Evolutionary conservation across 2,329 filamentous ascomycete genomes (phyloP), one percentile per base, ranked within the genome.

Genomic region (Chaetothyriales sp.): DNA sequence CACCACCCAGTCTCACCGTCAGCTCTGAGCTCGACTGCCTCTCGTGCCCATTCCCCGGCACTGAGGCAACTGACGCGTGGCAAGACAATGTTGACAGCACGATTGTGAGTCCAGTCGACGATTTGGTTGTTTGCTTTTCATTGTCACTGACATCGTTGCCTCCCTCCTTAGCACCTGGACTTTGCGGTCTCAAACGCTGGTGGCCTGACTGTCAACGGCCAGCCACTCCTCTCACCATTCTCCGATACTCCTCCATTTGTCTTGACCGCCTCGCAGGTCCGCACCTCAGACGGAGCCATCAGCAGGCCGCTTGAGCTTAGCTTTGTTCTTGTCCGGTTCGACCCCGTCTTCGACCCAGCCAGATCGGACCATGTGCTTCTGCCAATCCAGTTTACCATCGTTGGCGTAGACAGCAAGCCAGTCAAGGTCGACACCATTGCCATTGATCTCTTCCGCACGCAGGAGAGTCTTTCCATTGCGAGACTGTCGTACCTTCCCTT

Each of bases 371-470:
- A 62, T 44, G 63, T 67, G 7, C 55, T 72, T 20, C 55, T 67
- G 1, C 61, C 64, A 9, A 57, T 72, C 52, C 65, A 68, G 42
- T 70, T 73, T 58, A 72, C 69, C n/a, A 63, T 71, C 36, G 63
- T 72, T 25, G 68, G 70, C 49, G 59, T 73, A 18, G 65, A 67
- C 43, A 60, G 63, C 25, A 62, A 65, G 46, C 69, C 70, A 1
- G 68, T 70, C 8, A 67, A 69, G 18, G 61, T 70, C n/a, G 66
- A 70, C 51, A 69, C 69, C 12, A 59, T 72, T 43, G 62, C 64
- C 26, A 62, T 73, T 44, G 64, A 63, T 32, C 59, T 70, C 18
- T 59, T 72, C 49, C 62, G 66, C 47, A 63, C 64, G 26, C 55
- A 58, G 9, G 57, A 61, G 7, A 65, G 65, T 44, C 62, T 65